Percentiles rank a stretch among this genome's conserved stretches.
Evolutionary conservation across 2,329 filamentous ascomycete species (phyloP).

Genomic region (Verticillium klebahnii): DNA sequence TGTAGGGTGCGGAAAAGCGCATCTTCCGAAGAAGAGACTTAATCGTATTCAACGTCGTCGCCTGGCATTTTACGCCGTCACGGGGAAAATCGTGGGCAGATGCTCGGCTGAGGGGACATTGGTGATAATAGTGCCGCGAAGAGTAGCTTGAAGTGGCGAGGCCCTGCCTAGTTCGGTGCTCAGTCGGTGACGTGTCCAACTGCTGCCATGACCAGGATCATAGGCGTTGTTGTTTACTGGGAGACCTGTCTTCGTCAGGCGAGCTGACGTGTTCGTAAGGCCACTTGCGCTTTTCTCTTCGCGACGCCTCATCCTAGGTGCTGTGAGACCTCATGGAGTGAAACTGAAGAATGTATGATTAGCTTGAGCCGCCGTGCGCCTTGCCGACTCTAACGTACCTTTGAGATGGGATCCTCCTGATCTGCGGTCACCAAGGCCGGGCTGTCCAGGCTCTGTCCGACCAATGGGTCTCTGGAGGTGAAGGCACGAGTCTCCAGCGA

Average conservation of each 20-base stretch:
- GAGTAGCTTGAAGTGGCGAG: constrained; percentile 1
- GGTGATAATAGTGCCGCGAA: constrained; percentile 3
- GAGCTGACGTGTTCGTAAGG: constrained; percentile 5
- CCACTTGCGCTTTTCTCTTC: constrained; percentile 15
- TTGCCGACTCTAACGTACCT: constrained; percentile 32
- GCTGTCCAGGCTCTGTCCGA: constrained; percentile 52
- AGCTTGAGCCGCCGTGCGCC: not conserved
- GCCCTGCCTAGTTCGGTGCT: not conserved
- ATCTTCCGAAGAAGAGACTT: not conserved
- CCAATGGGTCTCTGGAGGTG: constrained; percentile 62
- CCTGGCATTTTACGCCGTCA: not conserved
- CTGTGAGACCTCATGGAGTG: constrained; percentile 17
- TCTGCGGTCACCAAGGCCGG: constrained; percentile 57
- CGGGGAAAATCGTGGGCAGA: too few species aligned
- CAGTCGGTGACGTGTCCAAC: not conserved
- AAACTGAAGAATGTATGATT: not conserved
- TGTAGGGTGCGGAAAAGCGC: not conserved
- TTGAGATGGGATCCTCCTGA: constrained; percentile 52
- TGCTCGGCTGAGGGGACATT: not conserved
- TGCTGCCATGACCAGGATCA: not conserved
- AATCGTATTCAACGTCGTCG: not conserved
- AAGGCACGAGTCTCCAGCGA: constrained; percentile 56
- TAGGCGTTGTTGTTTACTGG: constrained; percentile 2
- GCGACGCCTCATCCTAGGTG: constrained; percentile 16
- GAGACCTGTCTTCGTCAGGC: not conserved